Evolutionary conservation across 768 basidiomycete genomes (phyloP).

Genomic region (Dentipellis fragilis): DNA sequence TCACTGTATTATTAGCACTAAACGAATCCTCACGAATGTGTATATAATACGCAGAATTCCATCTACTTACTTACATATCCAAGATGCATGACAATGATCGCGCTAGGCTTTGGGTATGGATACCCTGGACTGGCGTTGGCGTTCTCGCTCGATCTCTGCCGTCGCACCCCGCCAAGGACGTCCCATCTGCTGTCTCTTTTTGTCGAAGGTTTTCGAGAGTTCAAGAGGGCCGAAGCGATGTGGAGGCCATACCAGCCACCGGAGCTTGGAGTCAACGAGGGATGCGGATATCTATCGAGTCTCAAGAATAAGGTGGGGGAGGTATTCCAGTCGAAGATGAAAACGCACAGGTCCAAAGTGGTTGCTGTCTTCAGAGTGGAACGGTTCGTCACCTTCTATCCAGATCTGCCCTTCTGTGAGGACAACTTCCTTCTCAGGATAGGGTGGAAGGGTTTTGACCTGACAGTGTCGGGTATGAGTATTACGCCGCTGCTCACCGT

Average conservation of each 20-base stretch:
- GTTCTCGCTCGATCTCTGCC: too few species aligned
- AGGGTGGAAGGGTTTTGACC: constrained; percentile 14
- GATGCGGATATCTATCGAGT: not conserved
- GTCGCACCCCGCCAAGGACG: too few species aligned
- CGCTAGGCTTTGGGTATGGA: too few species aligned
- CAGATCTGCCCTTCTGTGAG: constrained; percentile 10
- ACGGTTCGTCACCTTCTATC: constrained; percentile 12
- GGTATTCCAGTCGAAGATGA: not conserved
- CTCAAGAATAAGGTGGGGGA: not conserved
- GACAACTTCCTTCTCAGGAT: constrained; percentile 8
- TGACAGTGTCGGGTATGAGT: not conserved
- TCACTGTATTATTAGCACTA: too few species aligned
- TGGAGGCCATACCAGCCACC: not conserved
- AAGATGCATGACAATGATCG: too few species aligned
- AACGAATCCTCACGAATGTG: too few species aligned
- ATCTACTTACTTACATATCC: too few species aligned
- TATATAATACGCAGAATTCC: too few species aligned
- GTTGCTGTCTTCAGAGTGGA: constrained; percentile 16
- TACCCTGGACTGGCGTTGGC: too few species aligned
- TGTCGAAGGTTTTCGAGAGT: not conserved
- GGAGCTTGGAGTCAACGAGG: not conserved
- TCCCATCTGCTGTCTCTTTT: too few species aligned
- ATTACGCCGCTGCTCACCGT: not conserved
- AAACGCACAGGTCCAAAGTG: constrained; percentile 12
- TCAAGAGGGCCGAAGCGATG: not conserved